These are phyloP conservation scores for Paragyromitra xinjiangensis DNA, from an alignment of 495 filamentous ascomycete genomes.

Conservation along the genomic window DNA sequence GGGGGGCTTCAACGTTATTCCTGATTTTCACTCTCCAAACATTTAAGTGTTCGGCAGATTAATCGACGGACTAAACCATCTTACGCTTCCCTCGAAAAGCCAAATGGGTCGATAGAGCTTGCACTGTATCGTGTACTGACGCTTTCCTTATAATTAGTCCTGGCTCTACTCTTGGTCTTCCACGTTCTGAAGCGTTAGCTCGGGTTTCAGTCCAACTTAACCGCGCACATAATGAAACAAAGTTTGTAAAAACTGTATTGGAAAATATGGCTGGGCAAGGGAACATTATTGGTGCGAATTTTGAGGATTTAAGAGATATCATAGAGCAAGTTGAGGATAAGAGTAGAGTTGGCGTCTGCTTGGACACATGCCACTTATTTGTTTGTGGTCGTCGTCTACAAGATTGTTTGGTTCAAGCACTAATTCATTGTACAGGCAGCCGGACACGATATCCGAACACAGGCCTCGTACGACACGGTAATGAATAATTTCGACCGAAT, in stretches of 20 bases:
- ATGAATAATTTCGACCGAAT: conserved; percentile 78
- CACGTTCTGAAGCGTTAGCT: conserved; percentile 72
- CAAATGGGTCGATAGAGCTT: not conserved
- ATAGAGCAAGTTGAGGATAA: conserved; percentile 82
- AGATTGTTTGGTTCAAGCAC: not conserved
- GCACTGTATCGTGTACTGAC: conserved; percentile 32
- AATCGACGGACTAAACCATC: not conserved
- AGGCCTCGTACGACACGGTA: conserved; percentile 74
- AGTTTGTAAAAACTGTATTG: conserved; percentile 78
- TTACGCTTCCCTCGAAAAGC: not conserved
- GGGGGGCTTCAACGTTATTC: not conserved
- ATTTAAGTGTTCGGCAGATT: not conserved
- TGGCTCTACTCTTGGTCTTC: conserved; percentile 74
- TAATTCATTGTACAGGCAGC: conserved; percentile 64
- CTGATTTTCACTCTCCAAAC: not conserved
- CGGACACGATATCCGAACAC: conserved; percentile 86
- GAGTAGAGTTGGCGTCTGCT: conserved; percentile 87
- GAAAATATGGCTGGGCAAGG: conserved; percentile 92
- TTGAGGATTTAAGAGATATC: conserved; percentile 85
- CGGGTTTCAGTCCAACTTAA: conserved; percentile 84
- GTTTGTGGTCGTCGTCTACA: conserved; percentile 47
- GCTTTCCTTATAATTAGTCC: conserved; percentile 63
- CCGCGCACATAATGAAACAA: conserved; percentile 77
- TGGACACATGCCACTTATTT: conserved; percentile 96
- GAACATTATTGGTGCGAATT: conserved; percentile 84